Evolutionary conservation across 1,284 basidiomycete genomes (phyloP), one percentile per base, ranked within the genome.

Genomic region (Fomitopsis pinicola): DNA sequence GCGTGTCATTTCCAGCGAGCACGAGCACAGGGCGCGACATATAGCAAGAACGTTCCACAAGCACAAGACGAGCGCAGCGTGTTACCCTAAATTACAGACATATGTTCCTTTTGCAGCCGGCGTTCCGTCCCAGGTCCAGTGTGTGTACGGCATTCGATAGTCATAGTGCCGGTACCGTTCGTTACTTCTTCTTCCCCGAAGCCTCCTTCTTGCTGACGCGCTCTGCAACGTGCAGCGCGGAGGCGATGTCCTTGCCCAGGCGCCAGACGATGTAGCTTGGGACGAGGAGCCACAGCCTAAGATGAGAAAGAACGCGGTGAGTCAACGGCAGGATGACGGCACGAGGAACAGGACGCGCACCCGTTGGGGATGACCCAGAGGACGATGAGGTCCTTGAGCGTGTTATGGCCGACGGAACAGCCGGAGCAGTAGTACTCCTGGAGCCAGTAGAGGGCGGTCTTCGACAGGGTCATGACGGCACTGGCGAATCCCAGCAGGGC

Each of bases 381-480:
- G 48, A 87, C 67, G 52, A 91, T 64, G 38, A 89, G 72, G 38
- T 81, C 80, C 61, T 71, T 67, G 30, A 76, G 63, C 40, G 78
- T 70, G 71, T 96, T 96, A 72, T 96, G 94, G 4, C 91, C 91
- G 15, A 88, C 78, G 30, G 85, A 80, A 71, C 92, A 94, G 28
- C 78, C 82, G 22, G 79, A 79, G 71, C 89, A 91, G 69, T 79
- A 91, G 70, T 87, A 87, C 73, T 94, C 92, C 70, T 92, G 87
- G 7, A 81, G 71, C 80, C 84, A 86, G 74, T 95, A 97, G n/a
- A 96, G 80, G 5, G 86, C 73, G 0, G 94, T 97, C 79, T 96
- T 96, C 62, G 86, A 85, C 30, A 94, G 76, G 0, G 94, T 97
- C 87, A 95, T 89, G 12, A 82, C 72, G 1, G 82, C 86, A 0